Evolutionary conservation across 2,329 filamentous ascomycete species (phyloP).

Genomic region (Aspergillus chevalieri): DNA sequence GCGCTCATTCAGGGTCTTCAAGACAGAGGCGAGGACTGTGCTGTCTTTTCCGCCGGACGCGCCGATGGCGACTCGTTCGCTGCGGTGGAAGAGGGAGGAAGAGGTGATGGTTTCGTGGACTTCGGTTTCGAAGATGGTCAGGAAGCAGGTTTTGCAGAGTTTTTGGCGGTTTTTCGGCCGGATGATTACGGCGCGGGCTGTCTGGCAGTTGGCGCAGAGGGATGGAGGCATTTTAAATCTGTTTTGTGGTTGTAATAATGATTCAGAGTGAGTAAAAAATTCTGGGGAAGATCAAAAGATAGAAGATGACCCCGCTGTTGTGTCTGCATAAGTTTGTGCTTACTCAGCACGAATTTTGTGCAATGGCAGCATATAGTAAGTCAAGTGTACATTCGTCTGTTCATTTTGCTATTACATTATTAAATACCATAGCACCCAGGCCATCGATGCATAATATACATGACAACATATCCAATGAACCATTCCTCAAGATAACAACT

Average conservation of each 20-base stretch:
- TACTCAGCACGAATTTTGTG: conserved; percentile 8
- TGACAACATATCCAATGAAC: background rate
- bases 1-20: conserved; percentile 90
- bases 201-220: conserved; percentile 69
- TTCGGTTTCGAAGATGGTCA: conserved; percentile 81
- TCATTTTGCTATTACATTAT: background rate
- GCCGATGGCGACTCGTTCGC: conserved; percentile 87
- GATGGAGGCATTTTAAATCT: conserved; percentile 62
- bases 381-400: background rate
- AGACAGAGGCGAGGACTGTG: conserved; percentile 86
- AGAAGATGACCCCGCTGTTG: conserved; percentile 6
- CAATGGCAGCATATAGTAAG: no score
- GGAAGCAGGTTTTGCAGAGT: conserved; percentile 84
- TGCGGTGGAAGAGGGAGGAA: conserved; percentile 71
- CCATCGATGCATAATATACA: conserved; percentile 4
- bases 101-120: conserved; percentile 86
- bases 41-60: conserved; percentile 97
- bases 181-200: conserved; percentile 76
- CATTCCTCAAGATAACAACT: background rate
- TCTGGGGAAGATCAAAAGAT: conserved; percentile 2
- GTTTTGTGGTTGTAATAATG: background rate
- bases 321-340: conserved; percentile 5
- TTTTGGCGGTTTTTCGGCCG: conserved; percentile 93
- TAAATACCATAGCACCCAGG: background rate
- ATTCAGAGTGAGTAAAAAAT: background rate